These are phyloP conservation scores for Butyriboletus loyo DNA, from an alignment of 768 basidiomycete genomes.

Conservation along the genomic window DNA sequence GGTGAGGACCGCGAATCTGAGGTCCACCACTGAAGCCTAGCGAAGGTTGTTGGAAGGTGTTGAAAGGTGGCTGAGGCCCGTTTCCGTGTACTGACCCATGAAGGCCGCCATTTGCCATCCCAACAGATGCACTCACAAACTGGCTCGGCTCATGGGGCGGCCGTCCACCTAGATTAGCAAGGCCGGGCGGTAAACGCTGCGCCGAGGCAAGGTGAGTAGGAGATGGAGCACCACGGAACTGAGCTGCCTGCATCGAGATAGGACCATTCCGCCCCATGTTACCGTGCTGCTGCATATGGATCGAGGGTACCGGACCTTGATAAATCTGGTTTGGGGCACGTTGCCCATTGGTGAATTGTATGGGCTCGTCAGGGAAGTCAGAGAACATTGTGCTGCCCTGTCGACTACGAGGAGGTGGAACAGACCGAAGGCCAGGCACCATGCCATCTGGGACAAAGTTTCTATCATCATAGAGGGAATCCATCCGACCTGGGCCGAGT, in stretches of 20 bases:
- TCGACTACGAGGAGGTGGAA: conserved; percentile 58
- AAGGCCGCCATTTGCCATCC: conserved; percentile 45
- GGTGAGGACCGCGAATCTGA: conserved; percentile 51
- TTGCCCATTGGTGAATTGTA: conserved; percentile 59
- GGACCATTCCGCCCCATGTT: conserved; percentile 47
- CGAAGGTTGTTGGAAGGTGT: conserved; percentile 47
- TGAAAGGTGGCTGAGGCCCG: conserved; percentile 49
- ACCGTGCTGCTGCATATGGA: conserved; percentile 58
- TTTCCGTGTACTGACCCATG: conserved; percentile 48
- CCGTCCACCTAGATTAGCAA: conserved; percentile 78
- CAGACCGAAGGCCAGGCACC: conserved; percentile 78
- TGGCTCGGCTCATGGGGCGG: conserved; percentile 78
- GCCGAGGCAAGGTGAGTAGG: conserved; percentile 49
- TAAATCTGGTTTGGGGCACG: conserved; percentile 60
- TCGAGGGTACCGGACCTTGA: conserved; percentile 43
- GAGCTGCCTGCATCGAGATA: conserved; percentile 55
- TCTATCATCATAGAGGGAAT: conserved; percentile 72
- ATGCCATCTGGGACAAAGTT: conserved; percentile 81
- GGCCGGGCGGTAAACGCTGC: conserved; percentile 73
- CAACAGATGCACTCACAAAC: conserved; percentile 42
- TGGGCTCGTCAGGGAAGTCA: conserved; percentile 61
- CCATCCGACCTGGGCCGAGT: conserved; percentile 48
- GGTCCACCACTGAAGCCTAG: conserved; percentile 42
- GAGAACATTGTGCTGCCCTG: conserved; percentile 52
- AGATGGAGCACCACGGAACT: conserved; percentile 69